Evolutionary conservation across 2,329 filamentous ascomycete genomes (phyloP), one percentile per base, ranked within the genome.

Genomic region (Penicillium sp.): DNA sequence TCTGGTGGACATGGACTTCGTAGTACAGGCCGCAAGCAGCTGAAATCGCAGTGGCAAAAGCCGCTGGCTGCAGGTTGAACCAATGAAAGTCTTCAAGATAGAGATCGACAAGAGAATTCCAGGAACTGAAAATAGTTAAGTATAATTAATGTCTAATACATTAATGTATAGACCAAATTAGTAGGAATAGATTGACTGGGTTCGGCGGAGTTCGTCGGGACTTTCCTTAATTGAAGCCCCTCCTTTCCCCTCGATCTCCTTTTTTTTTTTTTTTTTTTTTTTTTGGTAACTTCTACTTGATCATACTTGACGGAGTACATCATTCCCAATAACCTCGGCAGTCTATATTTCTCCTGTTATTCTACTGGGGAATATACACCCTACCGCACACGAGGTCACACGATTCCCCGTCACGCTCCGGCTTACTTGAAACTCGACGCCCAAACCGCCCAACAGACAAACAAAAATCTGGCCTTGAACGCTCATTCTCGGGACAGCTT

Each of bases 381-480:
- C 21, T 35, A 37, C 29, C 27, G 33, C 14, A 35, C 14, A 33
- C 31, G 26, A 48, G 48, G 33, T 50, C 42, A 47, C 45, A 54
- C 52, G 52, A 46, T 53, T 53, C 33, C 33, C 48, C 29, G 54
- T 61, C 50, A 51, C 54, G 57, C 55, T 57, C 51, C 46, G 52
- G 37, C 49, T 55, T 44, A 47, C 54, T 54, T 52, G 29, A 23
- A 33, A 42, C 47, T 62, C 63, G 62, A 62, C 62, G 58, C 58
- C 62, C 61, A 49, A 54, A 39, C 52, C 60, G 64, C 61, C 39
- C 39, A 42, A 42, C 39, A 62, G 3, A 31, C 29, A 64, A 62
- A 64, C 64, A 65, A 70, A 63, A 77, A 70, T 63, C 73, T 77
- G 75, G 75, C 75, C 70, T 69, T 69, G 68, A 69, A 73, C 69